A percentile compares a stretch with the other conserved stretches of the same genome.
phyloP scores from a whole-genome alignment of 192 early-diverging fungal genomes.

The Blastocladiella britannica region DNA sequence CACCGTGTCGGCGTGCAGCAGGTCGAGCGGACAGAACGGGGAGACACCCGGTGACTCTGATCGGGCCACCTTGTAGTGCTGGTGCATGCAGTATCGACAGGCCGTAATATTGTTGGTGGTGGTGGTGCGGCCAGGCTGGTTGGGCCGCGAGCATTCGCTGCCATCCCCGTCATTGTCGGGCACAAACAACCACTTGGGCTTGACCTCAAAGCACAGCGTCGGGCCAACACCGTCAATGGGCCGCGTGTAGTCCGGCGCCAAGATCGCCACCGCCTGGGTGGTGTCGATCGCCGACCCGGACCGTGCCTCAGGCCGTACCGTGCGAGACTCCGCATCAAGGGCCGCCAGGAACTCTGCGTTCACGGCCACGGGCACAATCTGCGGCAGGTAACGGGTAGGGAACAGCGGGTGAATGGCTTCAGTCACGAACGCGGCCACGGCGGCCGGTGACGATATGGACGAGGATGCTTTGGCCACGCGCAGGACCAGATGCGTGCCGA shows the following conservation, averaged over 20 bases:
- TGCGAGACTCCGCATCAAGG: background rate
- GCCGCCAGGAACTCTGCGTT: slow-evolving; percentile 1
- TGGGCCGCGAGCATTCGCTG: slow-evolving; percentile 59
- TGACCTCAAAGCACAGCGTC: slow-evolving; percentile 6
- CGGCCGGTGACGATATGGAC: background rate
- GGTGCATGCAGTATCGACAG: slow-evolving; percentile 62
- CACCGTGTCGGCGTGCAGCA: slow-evolving; percentile 18
- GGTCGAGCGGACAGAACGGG: slow-evolving; percentile 47
- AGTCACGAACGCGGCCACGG: background rate
- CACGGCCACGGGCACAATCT: background rate
- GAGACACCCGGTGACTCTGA: slow-evolving; percentile 26
- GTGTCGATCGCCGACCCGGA: background rate
- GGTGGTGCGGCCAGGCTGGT: slow-evolving; percentile 15
- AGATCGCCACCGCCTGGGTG: background rate
- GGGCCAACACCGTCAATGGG: background rate
- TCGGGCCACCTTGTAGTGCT: slow-evolving; percentile 32
- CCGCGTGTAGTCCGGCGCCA: slow-evolving; percentile 1
- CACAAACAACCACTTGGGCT: slow-evolving; percentile 1
- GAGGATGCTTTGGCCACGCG: background rate
- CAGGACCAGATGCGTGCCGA: background rate
- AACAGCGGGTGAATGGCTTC: background rate
- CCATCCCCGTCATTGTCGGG: too few species aligned
- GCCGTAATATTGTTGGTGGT: slow-evolving; percentile 17
- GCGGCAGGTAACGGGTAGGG: background rate
- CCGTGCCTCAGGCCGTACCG: slow-evolving; percentile 3